phyloP scores from a whole-genome alignment of 495 filamentous ascomycete genomes.

The Tirmania nivea region DNA sequence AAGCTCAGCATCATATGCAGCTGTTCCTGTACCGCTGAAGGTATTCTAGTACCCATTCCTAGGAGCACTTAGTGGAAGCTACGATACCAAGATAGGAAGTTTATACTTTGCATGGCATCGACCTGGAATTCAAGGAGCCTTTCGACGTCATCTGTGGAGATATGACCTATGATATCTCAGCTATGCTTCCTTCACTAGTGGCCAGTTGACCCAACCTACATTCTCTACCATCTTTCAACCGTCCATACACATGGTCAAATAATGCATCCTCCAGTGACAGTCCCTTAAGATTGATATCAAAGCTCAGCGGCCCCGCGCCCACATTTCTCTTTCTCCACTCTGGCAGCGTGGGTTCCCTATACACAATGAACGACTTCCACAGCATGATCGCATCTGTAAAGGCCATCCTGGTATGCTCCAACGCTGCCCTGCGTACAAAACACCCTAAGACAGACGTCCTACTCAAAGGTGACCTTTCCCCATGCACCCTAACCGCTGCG shows the following conservation, averaged over 20 bases:
- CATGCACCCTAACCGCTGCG: constrained; percentile 1
- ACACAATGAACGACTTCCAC: constrained; percentile 61
- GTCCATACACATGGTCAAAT: constrained; percentile 37
- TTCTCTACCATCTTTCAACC: constrained; percentile 14
- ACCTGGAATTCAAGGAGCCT: constrained; percentile 72
- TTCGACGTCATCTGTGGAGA: constrained; percentile 70
- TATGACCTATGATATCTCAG: constrained; percentile 9
- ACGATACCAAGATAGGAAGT: too few species aligned
- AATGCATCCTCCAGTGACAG: constrained; percentile 23
- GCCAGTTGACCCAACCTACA: neutral
- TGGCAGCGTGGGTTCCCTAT: constrained; percentile 49
- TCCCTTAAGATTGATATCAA: constrained; percentile 30
- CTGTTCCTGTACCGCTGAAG: constrained; percentile 39
- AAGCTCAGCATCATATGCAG: constrained; percentile 45
- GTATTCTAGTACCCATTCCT: constrained; percentile 48
- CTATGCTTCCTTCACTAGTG: neutral
- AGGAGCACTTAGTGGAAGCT: neutral
- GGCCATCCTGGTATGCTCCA: constrained; percentile 62
- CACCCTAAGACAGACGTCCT: constrained; percentile 60
- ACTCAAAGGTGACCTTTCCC: constrained; percentile 18
- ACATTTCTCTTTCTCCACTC: constrained; percentile 52
- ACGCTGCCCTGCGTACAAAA: constrained; percentile 53
- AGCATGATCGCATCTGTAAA: constrained; percentile 55
- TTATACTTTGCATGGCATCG: constrained; percentile 53
- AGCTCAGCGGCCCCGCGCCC: constrained; percentile 34